Conservation (phyloP, 208 protist genomes). For the Leishmania martiniquensis region DNA sequence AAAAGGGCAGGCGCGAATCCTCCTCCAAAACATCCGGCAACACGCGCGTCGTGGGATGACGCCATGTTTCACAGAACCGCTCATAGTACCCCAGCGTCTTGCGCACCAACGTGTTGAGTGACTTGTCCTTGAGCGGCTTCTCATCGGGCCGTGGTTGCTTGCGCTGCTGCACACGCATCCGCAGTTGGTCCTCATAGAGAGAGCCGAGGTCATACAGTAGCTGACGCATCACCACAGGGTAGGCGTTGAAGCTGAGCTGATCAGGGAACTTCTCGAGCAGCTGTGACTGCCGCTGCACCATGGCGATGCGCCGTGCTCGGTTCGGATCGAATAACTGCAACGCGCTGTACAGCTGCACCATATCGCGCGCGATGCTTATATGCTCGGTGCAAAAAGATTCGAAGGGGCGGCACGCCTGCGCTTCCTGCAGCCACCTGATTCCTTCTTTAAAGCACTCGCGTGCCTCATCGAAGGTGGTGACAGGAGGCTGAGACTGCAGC, state of each 20-base stretch:
- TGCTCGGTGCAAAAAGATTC: slow-evolving; percentile 85
- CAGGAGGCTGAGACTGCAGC: slow-evolving; percentile 31
- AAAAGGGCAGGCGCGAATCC: slow-evolving; percentile 80
- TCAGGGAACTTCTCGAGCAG: slow-evolving; percentile 71
- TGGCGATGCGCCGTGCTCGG: slow-evolving; percentile 62
- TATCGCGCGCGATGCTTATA: slow-evolving; percentile 79
- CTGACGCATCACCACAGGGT: slow-evolving; percentile 80
- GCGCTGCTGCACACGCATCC: slow-evolving; percentile 72
- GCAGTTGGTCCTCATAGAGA: slow-evolving; percentile 72
- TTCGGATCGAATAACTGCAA: slow-evolving; percentile 73
- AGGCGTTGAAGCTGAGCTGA: slow-evolving; percentile 90
- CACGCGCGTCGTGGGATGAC: slow-evolving; percentile 42
- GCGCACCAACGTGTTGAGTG: slow-evolving; percentile 69
- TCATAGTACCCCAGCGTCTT: slow-evolving; percentile 58
- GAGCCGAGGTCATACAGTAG: slow-evolving; percentile 84
- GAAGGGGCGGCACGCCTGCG: slow-evolving; percentile 81
- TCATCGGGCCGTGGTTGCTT: slow-evolving; percentile 38
- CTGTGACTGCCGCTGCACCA: slow-evolving; percentile 71
- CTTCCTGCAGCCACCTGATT: slow-evolving; percentile 64
- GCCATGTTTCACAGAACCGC: slow-evolving; percentile 86
- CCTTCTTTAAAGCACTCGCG: slow-evolving; percentile 80
- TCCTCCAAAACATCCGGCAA: slow-evolving; percentile 67
- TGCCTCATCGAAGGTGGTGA: slow-evolving; percentile 73
- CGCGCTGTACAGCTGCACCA: slow-evolving; percentile 58
- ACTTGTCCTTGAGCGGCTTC: slow-evolving; percentile 66